phyloP scores from a whole-genome alignment of 169 alveolate species.

The Condylostoma magnum region DNA sequence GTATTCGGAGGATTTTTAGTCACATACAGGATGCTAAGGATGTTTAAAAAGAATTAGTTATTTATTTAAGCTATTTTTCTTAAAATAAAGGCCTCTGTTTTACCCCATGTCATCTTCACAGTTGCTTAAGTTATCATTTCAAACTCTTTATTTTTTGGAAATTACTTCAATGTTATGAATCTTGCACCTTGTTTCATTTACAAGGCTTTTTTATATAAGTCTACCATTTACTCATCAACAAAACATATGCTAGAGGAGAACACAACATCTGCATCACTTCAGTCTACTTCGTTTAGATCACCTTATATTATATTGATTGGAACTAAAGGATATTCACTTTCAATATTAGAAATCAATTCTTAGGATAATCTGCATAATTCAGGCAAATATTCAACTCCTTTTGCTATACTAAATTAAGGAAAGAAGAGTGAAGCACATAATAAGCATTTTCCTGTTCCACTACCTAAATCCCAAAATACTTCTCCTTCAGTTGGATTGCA shows the following conservation, averaged over 20 bases:
- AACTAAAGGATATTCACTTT: neutral
- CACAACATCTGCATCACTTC: conserved; percentile 50
- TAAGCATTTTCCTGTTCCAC: conserved; percentile 52
- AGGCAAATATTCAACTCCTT: conserved; percentile 40
- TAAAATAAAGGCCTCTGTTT: conserved; percentile 1
- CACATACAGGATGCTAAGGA: conserved; percentile 66
- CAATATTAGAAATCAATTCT: neutral
- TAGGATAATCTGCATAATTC: neutral
- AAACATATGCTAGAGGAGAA: conserved; percentile 45
- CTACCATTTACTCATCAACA: conserved; percentile 44
- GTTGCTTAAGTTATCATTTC: neutral
- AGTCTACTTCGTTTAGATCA: conserved; percentile 37
- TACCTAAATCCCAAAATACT: conserved; percentile 50
- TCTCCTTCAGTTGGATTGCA: conserved; percentile 41
- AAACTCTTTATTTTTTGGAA: conserved; percentile 26
- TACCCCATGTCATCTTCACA: conserved; percentile 57
- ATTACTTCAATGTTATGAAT: conserved; percentile 33
- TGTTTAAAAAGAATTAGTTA: conserved; percentile 39
- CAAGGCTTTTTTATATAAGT: conserved; percentile 15
- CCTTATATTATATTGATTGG: conserved; percentile 34
- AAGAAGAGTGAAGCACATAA: conserved; percentile 21
- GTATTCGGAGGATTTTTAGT: conserved; percentile 69
- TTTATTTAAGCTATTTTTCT: conserved; percentile 3
- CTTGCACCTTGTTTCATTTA: conserved; percentile 41
- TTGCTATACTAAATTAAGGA: conserved; percentile 22